Evolutionary conservation across 805 yeast genomes (phyloP).

Genomic region (Myxozyma geophila): DNA sequence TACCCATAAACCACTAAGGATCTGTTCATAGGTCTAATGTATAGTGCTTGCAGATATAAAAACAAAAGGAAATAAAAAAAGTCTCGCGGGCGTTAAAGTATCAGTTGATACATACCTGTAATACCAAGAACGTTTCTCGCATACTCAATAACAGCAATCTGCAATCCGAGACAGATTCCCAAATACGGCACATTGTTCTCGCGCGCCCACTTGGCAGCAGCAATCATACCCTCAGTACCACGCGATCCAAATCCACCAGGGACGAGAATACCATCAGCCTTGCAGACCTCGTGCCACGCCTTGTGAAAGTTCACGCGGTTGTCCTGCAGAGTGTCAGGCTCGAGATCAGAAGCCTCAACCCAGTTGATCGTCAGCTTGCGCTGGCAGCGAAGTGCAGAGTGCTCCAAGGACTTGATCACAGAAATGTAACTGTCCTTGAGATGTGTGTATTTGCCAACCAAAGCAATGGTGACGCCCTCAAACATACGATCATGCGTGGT

Average conservation of each 20-base stretch:
- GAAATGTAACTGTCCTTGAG: constrained; percentile 93
- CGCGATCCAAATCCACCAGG: constrained; percentile 99
- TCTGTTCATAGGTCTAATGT: constrained; percentile 27
- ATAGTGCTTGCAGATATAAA: constrained; percentile 22
- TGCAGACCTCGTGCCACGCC: constrained; percentile 92
- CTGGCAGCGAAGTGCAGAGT: constrained; percentile 86
- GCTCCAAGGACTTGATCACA: constrained; percentile 94
- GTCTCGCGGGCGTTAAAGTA: background rate
- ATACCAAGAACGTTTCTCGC: constrained; percentile 78
- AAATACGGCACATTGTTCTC: constrained; percentile 90
- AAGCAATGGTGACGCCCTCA: constrained; percentile 89
- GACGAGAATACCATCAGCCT: constrained; percentile 94
- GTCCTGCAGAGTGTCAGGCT: constrained; percentile 56
- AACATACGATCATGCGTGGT: constrained; percentile 72
- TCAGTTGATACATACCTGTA: constrained; percentile 56
- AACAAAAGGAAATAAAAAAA: background rate
- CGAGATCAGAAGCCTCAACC: constrained; percentile 95
- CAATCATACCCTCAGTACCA: constrained; percentile 98
- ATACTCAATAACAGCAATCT: constrained; percentile 93
- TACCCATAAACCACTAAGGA: constrained; percentile 24
- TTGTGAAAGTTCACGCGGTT: constrained; percentile 83
- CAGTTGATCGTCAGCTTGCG: constrained; percentile 86
- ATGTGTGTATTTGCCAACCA: constrained; percentile 96
- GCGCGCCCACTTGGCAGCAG: constrained; percentile 98
- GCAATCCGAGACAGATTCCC: constrained; percentile 97